Base-by-base conservation (phyloP, 129 eudicot species). In the Deinandra increscens region DNA sequence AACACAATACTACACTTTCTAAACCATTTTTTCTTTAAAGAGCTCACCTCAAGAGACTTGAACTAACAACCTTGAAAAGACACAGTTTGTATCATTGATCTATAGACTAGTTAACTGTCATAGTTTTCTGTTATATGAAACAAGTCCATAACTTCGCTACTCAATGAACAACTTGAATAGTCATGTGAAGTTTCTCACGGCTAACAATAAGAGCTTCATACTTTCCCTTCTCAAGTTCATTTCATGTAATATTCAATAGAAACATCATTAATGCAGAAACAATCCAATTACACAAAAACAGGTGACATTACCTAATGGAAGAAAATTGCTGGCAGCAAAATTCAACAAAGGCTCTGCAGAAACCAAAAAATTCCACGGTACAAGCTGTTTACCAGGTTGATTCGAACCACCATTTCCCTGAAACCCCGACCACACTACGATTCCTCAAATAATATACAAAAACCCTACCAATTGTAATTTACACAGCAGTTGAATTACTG, bases 281-380 rank as follows among this genome's bases (percentile, higher is more conserved):
- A 61, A 51, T 33, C 39, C 49, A 56, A 37, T 58, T 46, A 68
- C 44, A 75, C 51, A 42, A 5, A 65, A 54, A 5, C 64, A 42
- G n/a, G 66, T 19, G 60, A 34, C 15, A 64, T 80, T 78, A 89
- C 96, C 94, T 71, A 90, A 84, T 7, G 95, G 95, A 63, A 90
- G 91, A 77, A 90, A 90, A 78, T 90, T 90, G 72, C 44, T 77
- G 39, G 79, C 36, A 20, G 69, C 87, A 53, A 90, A 82, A 72
- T 71, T 81, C 75, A 81, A 20, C 58, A 89, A 59, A 26, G 84
- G 80, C 44, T 76, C 70, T 20, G 78, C 74, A 86, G 75, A 81
- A 84, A 37, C 67, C 38, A 77, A 48, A 34, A 62, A 4, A 3
- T 22, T 55, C 39, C 44, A 20, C 7, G 1, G 18, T 51, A 50